A percentile compares a stretch with the other conserved stretches of the same genome.
These are phyloP conservation scores for Edaphochlamys debaryana DNA, from an alignment of 139 green algal genomes.

Conservation along the genomic window DNA sequence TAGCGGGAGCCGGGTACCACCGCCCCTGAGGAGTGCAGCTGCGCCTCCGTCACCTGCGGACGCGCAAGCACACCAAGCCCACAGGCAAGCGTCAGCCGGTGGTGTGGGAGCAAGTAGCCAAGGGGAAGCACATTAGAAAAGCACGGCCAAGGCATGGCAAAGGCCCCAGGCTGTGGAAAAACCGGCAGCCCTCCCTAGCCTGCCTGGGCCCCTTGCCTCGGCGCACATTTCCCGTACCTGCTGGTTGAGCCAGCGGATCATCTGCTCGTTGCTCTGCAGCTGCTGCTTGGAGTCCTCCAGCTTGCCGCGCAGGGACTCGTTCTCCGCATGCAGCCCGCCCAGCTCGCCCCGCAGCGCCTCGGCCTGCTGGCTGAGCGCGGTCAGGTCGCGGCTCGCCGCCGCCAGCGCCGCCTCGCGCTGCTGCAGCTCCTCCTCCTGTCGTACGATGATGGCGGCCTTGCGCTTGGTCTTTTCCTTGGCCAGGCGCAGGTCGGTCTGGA, in stretches of 20 bases:
- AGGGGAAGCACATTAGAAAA: no score
- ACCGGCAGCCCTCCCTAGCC: no score
- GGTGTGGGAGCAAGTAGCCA: no score
- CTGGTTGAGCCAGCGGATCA: slow-evolving; percentile 96
- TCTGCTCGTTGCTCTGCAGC: slow-evolving; percentile 89
- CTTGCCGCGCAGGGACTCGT: slow-evolving; percentile 71
- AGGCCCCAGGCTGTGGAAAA: no score
- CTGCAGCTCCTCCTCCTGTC: slow-evolving; percentile 86
- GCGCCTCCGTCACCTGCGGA: slow-evolving; percentile 77
- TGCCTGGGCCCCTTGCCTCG: no score
- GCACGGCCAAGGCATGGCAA: no score
- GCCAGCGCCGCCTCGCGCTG: slow-evolving; percentile 60
- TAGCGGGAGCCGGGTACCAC: slow-evolving; percentile 56
- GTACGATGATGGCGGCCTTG: slow-evolving; percentile 77
- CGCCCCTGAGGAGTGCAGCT: slow-evolving; percentile 60
- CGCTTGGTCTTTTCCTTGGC: slow-evolving; percentile 80
- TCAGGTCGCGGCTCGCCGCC: slow-evolving; percentile 16
- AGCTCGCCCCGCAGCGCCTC: slow-evolving; percentile 19
- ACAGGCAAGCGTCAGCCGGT: no score
- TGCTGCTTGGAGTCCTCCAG: slow-evolving; percentile 84
- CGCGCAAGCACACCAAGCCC: not conserved
- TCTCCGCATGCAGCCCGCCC: slow-evolving; percentile 41
- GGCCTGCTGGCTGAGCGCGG: slow-evolving; percentile 12
- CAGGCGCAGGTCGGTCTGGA: slow-evolving; percentile 74
- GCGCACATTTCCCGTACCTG: slow-evolving; percentile 56